Percentiles rank a stretch among this genome's conserved stretches.
Evolutionary conservation across 495 filamentous ascomycete species (phyloP).

Genomic region (Geoglossum glabrum): DNA sequence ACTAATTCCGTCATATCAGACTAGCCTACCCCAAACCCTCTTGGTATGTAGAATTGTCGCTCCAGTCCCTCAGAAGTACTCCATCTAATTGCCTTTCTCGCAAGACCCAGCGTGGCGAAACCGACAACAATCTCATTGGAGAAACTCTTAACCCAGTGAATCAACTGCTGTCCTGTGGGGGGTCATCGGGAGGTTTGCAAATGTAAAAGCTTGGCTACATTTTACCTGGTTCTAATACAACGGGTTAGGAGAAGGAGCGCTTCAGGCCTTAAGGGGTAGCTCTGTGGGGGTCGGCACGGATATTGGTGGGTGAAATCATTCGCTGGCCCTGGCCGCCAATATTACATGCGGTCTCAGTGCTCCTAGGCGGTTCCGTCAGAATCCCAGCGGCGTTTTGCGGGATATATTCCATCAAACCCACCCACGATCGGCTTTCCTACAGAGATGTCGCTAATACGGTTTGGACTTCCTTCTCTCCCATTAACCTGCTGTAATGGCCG

Average conservation of each 20-base stretch:
- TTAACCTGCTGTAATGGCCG: too few relatives aligned
- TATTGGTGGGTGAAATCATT: background rate
- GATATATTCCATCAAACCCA: conserved; percentile 14
- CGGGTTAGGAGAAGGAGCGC: conserved; percentile 1
- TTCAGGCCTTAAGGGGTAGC: background rate
- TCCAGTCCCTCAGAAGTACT: background rate
- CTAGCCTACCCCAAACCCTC: conserved; percentile 3
- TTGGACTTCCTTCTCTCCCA: background rate
- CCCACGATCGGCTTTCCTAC: conserved; percentile 26
- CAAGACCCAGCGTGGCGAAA: background rate
- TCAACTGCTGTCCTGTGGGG: background rate
- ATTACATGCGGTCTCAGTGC: background rate
- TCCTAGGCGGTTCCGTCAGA: conserved; percentile 1
- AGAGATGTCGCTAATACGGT: conserved; percentile 21
- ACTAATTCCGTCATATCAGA: background rate
- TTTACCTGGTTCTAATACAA: background rate
- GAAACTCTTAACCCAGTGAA: background rate
- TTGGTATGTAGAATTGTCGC: background rate
- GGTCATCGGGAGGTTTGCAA: conserved; percentile 1
- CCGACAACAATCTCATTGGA: conserved; percentile 5
- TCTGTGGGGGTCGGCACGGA: conserved; percentile 6
- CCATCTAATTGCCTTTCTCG: background rate
- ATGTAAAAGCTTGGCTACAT: background rate
- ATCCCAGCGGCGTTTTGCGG: conserved; percentile 4
- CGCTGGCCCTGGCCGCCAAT: background rate